Evolutionary conservation across 208 protist species (phyloP).

Genomic region (Balamuthia mandrillaris): DNA sequence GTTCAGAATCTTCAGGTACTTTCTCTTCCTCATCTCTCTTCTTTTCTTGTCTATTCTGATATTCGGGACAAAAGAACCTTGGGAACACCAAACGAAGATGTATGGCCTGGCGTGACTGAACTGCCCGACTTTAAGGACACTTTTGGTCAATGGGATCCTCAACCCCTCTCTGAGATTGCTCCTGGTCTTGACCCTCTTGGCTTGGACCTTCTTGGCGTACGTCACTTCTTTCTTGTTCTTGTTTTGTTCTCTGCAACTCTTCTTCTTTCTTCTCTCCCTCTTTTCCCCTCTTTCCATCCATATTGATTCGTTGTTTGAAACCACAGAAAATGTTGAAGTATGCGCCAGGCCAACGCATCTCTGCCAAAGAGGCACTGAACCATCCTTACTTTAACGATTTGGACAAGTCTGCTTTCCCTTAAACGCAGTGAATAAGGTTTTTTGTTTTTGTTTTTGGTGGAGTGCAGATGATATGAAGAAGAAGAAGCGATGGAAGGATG

Average conservation of each 20-base stretch:
- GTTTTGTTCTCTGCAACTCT: too few species aligned
- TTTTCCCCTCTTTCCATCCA: too few species aligned
- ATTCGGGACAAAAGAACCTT: slow-evolving; percentile 58
- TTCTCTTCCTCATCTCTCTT: neutral
- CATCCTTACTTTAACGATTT: slow-evolving; percentile 70
- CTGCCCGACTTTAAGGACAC: slow-evolving; percentile 92
- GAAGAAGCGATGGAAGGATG: too few species aligned
- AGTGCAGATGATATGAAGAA: too few species aligned
- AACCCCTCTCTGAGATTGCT: slow-evolving; percentile 46
- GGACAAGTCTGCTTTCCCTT: slow-evolving; percentile 36
- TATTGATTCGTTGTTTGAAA: neutral
- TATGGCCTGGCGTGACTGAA: slow-evolving; percentile 91
- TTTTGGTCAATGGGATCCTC: slow-evolving; percentile 86
- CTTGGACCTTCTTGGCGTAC: slow-evolving; percentile 52
- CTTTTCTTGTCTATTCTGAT: too few species aligned
- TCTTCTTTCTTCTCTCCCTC: too few species aligned
- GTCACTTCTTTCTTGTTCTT: too few species aligned
- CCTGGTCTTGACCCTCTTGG: slow-evolving; percentile 35
- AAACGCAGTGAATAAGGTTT: too few species aligned
- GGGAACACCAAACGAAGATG: slow-evolving; percentile 90
- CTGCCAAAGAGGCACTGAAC: slow-evolving; percentile 61
- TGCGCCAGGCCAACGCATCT: slow-evolving; percentile 61
- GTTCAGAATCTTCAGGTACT: slow-evolving; percentile 91
- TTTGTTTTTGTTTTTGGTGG: too few species aligned
- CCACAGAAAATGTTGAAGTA: slow-evolving; percentile 63